Evolutionary conservation across 768 basidiomycete genomes (phyloP).

Genomic region (Neoboletus brunneissimus): DNA sequence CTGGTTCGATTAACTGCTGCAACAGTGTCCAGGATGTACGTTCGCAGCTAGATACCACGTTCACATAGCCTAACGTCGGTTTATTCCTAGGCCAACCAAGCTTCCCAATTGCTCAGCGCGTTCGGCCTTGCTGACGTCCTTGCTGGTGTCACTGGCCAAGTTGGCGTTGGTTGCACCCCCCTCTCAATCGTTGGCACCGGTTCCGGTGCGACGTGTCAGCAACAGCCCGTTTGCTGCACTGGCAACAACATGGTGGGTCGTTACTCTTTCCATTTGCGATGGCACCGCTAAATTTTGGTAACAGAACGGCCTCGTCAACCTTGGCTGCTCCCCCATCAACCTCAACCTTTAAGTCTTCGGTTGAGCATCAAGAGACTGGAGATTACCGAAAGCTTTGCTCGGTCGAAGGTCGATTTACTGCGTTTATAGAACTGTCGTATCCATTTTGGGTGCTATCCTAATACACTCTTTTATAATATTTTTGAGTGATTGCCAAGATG

Average conservation of each 20-base stretch:
- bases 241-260: constrained; percentile 1
- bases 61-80: neutral
- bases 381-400: neutral
- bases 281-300: fast-evolving
- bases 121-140: neutral
- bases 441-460: neutral
- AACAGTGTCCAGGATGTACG: constrained; percentile 5
- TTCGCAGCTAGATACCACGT: fast-evolving
- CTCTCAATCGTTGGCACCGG: neutral
- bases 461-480: neutral
- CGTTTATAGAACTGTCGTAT: neutral
- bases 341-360: neutral
- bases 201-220: neutral
- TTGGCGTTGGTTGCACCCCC: constrained; percentile 3
- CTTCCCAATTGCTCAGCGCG: neutral
- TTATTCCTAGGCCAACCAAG: neutral
- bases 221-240: constrained; percentile 13
- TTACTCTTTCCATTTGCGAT: neutral
- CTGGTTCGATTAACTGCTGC: constrained; percentile 15
- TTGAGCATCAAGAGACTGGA: neutral
- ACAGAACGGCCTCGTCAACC: constrained; percentile 8
- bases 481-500: neutral
- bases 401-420: neutral
- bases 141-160: neutral
- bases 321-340: constrained; percentile 10